These are phyloP conservation scores for Stereum hirsutum DNA, from an alignment of 1,284 basidiomycete genomes.

Conservation along the genomic window DNA sequence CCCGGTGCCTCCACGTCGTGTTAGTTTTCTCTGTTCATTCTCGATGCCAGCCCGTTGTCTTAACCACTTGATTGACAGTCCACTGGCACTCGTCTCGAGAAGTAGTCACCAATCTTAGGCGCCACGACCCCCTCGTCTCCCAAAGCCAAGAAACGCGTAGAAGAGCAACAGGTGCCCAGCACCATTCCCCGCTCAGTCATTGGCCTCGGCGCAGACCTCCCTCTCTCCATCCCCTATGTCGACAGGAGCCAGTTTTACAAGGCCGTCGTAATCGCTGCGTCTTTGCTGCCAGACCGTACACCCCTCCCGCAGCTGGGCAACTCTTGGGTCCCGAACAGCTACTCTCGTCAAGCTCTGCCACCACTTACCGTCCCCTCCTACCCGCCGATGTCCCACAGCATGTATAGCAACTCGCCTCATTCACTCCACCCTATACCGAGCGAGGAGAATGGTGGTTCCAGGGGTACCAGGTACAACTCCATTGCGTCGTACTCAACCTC, in stretches of 20 bases:
- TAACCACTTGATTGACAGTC: slow-evolving; percentile 42
- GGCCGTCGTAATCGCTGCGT: slow-evolving; percentile 62
- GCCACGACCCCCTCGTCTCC: slow-evolving; percentile 83
- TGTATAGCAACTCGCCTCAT: slow-evolving; percentile 48
- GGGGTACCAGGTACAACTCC: slow-evolving; percentile 43
- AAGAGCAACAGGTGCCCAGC: slow-evolving; percentile 52
- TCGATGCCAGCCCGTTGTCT: too few species aligned
- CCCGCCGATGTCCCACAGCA: slow-evolving; percentile 42
- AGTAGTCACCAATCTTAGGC: slow-evolving; percentile 85
- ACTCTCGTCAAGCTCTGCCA: slow-evolving; percentile 60
- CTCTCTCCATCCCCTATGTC: slow-evolving; percentile 45
- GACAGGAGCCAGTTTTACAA: slow-evolving; percentile 22
- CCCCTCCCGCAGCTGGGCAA: slow-evolving; percentile 48
- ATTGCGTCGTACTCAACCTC: slow-evolving; percentile 36
- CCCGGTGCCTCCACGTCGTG: slow-evolving; percentile 92
- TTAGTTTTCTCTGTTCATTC: slow-evolving; percentile 33
- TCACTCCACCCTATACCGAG: slow-evolving; percentile 53
- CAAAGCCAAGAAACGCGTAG: slow-evolving; percentile 68
- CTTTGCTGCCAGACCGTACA: slow-evolving; percentile 71
- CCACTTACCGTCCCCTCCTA: slow-evolving; percentile 74
- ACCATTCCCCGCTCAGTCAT: slow-evolving; percentile 65
- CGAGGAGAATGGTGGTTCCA: slow-evolving; percentile 53
- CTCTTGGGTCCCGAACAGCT: slow-evolving; percentile 47
- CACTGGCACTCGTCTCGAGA: slow-evolving; percentile 82
- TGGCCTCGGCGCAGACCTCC: slow-evolving; percentile 50